phyloP scores from a whole-genome alignment of 257 asterid genomes.

The Thymus quinquecostatus region DNA sequence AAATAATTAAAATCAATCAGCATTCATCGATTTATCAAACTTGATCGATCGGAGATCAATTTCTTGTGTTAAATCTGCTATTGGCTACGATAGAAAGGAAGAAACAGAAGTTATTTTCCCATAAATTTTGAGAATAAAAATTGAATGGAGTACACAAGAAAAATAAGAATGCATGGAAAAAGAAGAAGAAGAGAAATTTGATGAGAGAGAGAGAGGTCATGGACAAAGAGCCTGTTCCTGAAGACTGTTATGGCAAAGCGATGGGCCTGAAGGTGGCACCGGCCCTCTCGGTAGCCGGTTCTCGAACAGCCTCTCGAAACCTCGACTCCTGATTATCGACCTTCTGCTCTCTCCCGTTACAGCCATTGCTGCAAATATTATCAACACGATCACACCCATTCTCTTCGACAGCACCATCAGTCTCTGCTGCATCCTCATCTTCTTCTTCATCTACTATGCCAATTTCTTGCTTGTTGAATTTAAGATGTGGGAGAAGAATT shows the following conservation, averaged over 20 bases:
- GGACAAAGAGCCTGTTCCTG: conserved; percentile 43
- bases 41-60: too few relatives aligned
- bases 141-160: neutral
- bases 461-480: neutral
- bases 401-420: conserved; percentile 3
- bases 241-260: conserved; percentile 55
- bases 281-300: conserved; percentile 62
- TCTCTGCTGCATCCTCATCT: neutral
- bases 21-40: too few relatives aligned
- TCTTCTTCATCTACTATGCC: too few relatives aligned
- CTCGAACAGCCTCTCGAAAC: conserved; percentile 30
- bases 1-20: too few relatives aligned
- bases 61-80: too few relatives aligned
- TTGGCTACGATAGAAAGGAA: too few relatives aligned
- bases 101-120: neutral
- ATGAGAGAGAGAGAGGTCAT: conserved; percentile 11
- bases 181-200: neutral
- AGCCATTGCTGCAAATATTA: conserved; percentile 28
- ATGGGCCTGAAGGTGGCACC: conserved; percentile 74
- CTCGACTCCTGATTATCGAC: conserved; percentile 22
- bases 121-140: neutral
- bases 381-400: conserved; percentile 33
- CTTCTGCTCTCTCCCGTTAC: conserved; percentile 44
- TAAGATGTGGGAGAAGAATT: conserved; percentile 18
- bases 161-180: neutral